Evolutionary conservation across 306 rosid species (phyloP).

Genomic region (Casuarina glauca): DNA sequence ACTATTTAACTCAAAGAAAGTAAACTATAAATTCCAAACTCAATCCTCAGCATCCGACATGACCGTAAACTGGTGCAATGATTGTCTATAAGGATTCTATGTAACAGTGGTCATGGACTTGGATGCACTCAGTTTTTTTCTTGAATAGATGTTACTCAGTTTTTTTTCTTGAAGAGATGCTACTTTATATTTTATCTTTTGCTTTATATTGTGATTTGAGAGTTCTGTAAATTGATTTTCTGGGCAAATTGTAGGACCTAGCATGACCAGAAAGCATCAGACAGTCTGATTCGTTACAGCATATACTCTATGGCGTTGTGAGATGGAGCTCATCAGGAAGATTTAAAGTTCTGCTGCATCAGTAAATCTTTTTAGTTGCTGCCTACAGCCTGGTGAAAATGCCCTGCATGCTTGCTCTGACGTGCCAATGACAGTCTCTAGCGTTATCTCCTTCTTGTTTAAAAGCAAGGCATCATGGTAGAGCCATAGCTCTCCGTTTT

Average conservation of each 20-base stretch:
- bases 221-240: background rate
- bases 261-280: background rate
- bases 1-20: too few species aligned
- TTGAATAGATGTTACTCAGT: background rate
- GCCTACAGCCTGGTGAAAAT: too few species aligned
- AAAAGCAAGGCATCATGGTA: background rate
- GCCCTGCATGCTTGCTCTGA: background rate
- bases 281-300: background rate
- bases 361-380: background rate
- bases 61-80: background rate
- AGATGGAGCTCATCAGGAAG: background rate
- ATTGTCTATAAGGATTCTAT: background rate
- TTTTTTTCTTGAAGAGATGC: background rate
- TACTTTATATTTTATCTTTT: background rate
- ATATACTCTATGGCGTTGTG: background rate
- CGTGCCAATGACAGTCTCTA: background rate
- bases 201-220: background rate
- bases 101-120: background rate
- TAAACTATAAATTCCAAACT: too few species aligned
- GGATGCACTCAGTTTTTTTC: background rate
- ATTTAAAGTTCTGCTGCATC: background rate
- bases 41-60: background rate
- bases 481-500: background rate
- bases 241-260: background rate
- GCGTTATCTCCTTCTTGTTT: background rate